Conservation (phyloP, 2,329 filamentous ascomycete species). For the Grosmannia serpens region DNA sequence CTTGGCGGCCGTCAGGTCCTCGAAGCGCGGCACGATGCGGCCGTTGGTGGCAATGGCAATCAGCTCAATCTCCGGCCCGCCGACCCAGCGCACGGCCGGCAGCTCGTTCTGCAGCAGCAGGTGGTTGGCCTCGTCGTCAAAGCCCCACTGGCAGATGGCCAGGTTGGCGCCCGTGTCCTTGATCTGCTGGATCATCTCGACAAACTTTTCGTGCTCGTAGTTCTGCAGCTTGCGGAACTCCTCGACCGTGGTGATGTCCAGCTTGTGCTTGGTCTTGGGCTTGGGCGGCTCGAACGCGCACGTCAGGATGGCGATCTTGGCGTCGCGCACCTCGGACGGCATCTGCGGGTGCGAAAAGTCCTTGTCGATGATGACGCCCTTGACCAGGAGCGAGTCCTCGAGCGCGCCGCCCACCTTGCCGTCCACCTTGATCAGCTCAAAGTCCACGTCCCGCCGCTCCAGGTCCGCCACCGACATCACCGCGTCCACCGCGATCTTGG, state of each 20-base stretch:
- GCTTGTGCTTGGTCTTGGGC: conserved; percentile 99
- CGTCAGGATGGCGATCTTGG: conserved; percentile 93
- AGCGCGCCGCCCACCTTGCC: conserved; percentile 92
- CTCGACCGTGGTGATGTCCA: conserved; percentile 92
- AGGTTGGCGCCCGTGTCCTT: conserved; percentile 96
- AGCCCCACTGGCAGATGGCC: conserved; percentile 98
- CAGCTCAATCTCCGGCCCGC: conserved; percentile 93
- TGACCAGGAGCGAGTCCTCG: conserved; percentile 88
- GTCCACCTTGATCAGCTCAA: conserved; percentile 98
- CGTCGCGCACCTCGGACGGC: conserved; percentile 88
- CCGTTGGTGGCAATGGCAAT: conserved; percentile 98
- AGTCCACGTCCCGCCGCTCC: conserved; percentile 93
- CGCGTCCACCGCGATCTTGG: conserved; percentile 92
- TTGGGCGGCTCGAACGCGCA: conserved; percentile 98
- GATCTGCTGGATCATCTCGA: conserved; percentile 97
- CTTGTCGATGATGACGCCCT: conserved; percentile 98
- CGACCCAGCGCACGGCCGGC: conserved; percentile 94
- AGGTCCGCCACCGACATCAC: conserved; percentile 93
- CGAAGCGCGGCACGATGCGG: conserved; percentile 92
- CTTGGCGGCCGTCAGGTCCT: conserved; percentile 85
- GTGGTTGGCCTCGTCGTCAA: conserved; percentile 98
- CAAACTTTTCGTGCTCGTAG: conserved; percentile 93
- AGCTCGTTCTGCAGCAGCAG: conserved; percentile 90
- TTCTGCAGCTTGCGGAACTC: conserved; percentile 97
- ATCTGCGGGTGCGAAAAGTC: conserved; percentile 99